Base-by-base conservation (phyloP, 139 green algal genomes). In the Closterium sp. region DNA sequence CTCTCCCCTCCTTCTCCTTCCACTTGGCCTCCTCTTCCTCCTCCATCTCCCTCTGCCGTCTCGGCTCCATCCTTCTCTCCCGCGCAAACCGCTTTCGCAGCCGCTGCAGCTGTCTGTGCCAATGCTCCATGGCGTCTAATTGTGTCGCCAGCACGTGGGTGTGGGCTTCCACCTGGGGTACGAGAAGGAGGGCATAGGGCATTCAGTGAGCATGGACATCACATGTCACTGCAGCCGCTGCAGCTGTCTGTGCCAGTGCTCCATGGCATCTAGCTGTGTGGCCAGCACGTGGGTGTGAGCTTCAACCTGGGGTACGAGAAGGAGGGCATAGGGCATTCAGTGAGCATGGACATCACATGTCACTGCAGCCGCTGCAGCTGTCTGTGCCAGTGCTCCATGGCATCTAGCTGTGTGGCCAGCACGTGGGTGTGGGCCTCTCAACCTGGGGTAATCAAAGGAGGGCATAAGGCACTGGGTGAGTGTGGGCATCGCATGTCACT, bases 21-120 rank as follows among this genome's bases (percentile, higher is more conserved):
- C 62, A 79, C 30, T 90, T 90, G n/a, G 21, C 70, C 88, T 90
- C 88, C 30, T 90, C 88, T 38, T 30, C 28, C 30, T 90, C 88
- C 88, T 50, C 62, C 62, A 90, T 90, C 28, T 90, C 88, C n/a
- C 30, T 90, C 32, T 88, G 32, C 22, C 10, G 30, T 31, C 17
- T 91, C 85, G 28, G 85, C n/a, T 31, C 85, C 85, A 87, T 87
- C 28, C 85, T 22, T 87, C 28, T 87, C 85, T 87, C 28, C 2
- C 85, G 28, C 85, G 85, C 28, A 27, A 31, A 31, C n/a, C n/a
- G 85, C 85, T 87, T n/a, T 29, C 84, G 89, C 32, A 91, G 89
- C 38, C 38, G 38, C 38, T 11, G 7, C 38, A 50, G 38, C 38
- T 50, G 38, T 9, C 38, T 9, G 38, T 50, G 38, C 38, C 38